These are phyloP conservation scores for Xylogone sp. DNA, from an alignment of 2,329 filamentous ascomycete genomes.

Conservation along the genomic window DNA sequence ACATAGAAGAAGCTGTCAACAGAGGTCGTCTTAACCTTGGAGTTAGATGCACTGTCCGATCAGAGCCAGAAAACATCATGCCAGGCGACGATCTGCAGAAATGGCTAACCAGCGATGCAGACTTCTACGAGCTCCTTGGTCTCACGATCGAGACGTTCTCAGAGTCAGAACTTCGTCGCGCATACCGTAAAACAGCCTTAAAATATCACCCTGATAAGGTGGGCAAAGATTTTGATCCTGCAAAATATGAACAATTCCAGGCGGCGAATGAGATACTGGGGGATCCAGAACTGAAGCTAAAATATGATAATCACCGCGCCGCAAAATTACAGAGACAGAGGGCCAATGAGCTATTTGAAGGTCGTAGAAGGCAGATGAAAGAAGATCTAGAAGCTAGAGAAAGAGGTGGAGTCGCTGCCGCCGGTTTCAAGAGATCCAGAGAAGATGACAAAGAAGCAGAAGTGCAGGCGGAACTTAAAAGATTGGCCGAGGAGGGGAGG, in stretches of 20 bases:
- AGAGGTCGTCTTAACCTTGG: not conserved
- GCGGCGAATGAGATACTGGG: conserved; percentile 82
- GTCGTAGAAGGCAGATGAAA: conserved; percentile 70
- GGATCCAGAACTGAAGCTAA: conserved; percentile 64
- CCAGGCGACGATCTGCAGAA: conserved; percentile 26
- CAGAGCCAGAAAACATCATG: conserved; percentile 18
- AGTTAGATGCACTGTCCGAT: not conserved
- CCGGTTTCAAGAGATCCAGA: conserved; percentile 56
- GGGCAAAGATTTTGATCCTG: conserved; percentile 67
- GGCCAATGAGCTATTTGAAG: conserved; percentile 70
- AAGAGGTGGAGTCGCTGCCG: conserved; percentile 40
- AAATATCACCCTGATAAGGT: conserved; percentile 95
- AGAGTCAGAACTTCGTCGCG: conserved; percentile 34
- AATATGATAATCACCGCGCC: conserved; percentile 74
- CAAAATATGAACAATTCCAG: conserved; percentile 81
- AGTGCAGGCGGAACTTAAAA: conserved; percentile 48
- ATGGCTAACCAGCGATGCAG: conserved; percentile 27
- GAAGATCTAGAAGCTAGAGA: conserved; percentile 84
- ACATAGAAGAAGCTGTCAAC: not conserved
- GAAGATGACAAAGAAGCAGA: conserved; percentile 37
- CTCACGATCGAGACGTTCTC: conserved; percentile 20
- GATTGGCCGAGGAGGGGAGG: conserved; percentile 48
- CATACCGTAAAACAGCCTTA: conserved; percentile 81
- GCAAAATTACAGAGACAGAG: conserved; percentile 66
- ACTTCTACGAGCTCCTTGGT: conserved; percentile 29